Evolutionary conservation across 2,329 filamentous ascomycete genomes (phyloP), one percentile per base, ranked within the genome.

Genomic region (Colletotrichum tanaceti): DNA sequence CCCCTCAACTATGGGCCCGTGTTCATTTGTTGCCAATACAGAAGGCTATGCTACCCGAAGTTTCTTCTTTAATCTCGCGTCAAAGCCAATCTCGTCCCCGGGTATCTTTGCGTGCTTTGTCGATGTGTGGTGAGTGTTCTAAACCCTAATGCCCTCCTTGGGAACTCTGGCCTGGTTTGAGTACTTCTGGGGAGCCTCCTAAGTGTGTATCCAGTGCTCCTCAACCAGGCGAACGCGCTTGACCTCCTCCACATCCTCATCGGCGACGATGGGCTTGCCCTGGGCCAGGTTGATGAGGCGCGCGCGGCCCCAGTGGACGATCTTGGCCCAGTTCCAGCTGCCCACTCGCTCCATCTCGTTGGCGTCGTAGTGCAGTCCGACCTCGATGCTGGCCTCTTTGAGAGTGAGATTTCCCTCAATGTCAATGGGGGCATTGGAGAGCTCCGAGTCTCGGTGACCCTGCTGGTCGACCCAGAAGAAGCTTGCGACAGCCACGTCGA

Each of bases 381-480:
- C 67, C 39, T 47, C 44, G 3, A 35, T n/a, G 24, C 44, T 39
- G 32, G 64, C 32, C 10, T 66, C 63, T 4, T 49, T 24, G 4
- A 54, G 39, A 2, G 32, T 50, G 18, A 63, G 20, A 28, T 49
- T 59, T 4, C 59, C 64, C 4, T 70, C 59, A 1, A 55, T 24
- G 5, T 70, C 43, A 3, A 70, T 65, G 20, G 39, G 58, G 6
- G 28, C 32, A 13, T 54, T 14, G 0, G 64, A 55, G 2, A 70
- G 38, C 46, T 52, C 58, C 1, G 44, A 50, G 38, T 38, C 53
- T 13, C 44, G 43, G 32, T 68, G 63, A 49, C 41, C 58, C n/a
- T 63, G 46, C 28, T 62, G 22, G n/a, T 63, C 67, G 10, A 67
- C 41, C 67, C 67, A 70, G 52, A 53, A 47, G 58, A 70, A 67